Percentiles rank a stretch among this genome's conserved stretches.
These are phyloP conservation scores for Basipetospora chlamydospora DNA, from an alignment of 2,329 filamentous ascomycete genomes.

Conservation along the genomic window DNA sequence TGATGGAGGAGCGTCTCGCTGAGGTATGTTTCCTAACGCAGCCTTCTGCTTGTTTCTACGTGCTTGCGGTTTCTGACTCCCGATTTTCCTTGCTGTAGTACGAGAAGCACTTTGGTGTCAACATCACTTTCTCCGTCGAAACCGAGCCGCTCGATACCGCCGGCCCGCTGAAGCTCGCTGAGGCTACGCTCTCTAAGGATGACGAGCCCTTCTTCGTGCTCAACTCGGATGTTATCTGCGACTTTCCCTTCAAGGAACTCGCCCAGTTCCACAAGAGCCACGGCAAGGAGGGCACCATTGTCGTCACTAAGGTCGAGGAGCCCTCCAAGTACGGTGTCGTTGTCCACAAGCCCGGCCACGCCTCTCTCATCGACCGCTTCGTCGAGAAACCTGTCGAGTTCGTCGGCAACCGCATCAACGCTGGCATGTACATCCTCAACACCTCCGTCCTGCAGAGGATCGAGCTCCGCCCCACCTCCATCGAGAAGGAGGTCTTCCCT, in stretches of 20 bases:
- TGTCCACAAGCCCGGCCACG: slow-evolving; percentile 87
- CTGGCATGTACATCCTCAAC: slow-evolving; percentile 96
- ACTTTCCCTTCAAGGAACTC: slow-evolving; percentile 86
- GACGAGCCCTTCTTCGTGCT: slow-evolving; percentile 94
- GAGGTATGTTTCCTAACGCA: slow-evolving; percentile 56
- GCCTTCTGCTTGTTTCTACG: too few relatives aligned
- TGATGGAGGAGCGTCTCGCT: slow-evolving; percentile 88
- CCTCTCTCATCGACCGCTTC: slow-evolving; percentile 90
- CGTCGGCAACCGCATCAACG: slow-evolving; percentile 96
- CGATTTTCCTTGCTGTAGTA: too few relatives aligned
- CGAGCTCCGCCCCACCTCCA: slow-evolving; percentile 89
- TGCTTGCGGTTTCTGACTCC: too few relatives aligned
- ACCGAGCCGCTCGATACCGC: slow-evolving; percentile 89
- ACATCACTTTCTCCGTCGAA: slow-evolving; percentile 95
- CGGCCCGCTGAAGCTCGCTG: slow-evolving; percentile 87
- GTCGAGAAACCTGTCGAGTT: slow-evolving; percentile 99
- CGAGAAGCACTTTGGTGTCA: slow-evolving; percentile 81
- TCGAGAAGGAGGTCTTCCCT: slow-evolving; percentile 98
- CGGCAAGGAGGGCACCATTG: slow-evolving; percentile 91
- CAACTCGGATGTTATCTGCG: slow-evolving; percentile 97
- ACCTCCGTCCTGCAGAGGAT: slow-evolving; percentile 81
- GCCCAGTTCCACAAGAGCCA: slow-evolving; percentile 85
- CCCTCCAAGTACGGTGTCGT: slow-evolving; percentile 98
- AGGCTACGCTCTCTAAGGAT: slow-evolving; percentile 83
- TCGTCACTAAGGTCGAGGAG: slow-evolving; percentile 98